These are phyloP conservation scores for Rubia yunnanensis DNA, from an alignment of 257 asterid species.

Conservation along the genomic window DNA sequence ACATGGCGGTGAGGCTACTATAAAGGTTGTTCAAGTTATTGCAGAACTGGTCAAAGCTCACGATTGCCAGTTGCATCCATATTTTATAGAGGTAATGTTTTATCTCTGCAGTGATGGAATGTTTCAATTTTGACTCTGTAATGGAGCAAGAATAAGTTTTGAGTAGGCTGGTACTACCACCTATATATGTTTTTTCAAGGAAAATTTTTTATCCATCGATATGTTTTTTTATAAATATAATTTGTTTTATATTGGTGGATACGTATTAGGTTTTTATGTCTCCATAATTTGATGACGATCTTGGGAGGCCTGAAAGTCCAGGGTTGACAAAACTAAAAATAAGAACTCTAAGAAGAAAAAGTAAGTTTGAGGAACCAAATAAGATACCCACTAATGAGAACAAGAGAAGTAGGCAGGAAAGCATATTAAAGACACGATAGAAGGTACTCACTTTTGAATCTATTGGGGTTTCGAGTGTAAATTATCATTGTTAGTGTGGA, in stretches of 20 bases:
- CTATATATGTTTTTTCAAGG: too few relatives aligned
- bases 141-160: too few relatives aligned
- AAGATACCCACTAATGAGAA: conserved; percentile 47
- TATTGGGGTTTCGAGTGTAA: too few relatives aligned
- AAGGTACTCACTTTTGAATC: conserved; percentile 46
- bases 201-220: too few relatives aligned
- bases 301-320: conserved; percentile 48
- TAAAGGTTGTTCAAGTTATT: conserved; percentile 78
- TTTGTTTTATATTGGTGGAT: conserved; percentile 1
- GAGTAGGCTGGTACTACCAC: too few relatives aligned
- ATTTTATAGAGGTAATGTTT: conserved; percentile 63
- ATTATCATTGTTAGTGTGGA: too few relatives aligned
- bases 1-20: conserved; percentile 93
- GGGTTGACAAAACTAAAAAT: conserved; percentile 40
- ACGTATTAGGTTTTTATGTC: conserved; percentile 52
- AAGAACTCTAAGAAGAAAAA: conserved; percentile 59
- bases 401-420: conserved; percentile 58
- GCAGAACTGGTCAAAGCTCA: conserved; percentile 75
- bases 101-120: not conserved
- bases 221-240: too few relatives aligned
- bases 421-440: conserved; percentile 63
- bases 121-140: not conserved
- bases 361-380: conserved; percentile 49
- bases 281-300: conserved; percentile 82
- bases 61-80: conserved; percentile 83